Evolutionary conservation across 1,284 basidiomycete genomes (phyloP).

Genomic region (Marasmius fiardii): DNA sequence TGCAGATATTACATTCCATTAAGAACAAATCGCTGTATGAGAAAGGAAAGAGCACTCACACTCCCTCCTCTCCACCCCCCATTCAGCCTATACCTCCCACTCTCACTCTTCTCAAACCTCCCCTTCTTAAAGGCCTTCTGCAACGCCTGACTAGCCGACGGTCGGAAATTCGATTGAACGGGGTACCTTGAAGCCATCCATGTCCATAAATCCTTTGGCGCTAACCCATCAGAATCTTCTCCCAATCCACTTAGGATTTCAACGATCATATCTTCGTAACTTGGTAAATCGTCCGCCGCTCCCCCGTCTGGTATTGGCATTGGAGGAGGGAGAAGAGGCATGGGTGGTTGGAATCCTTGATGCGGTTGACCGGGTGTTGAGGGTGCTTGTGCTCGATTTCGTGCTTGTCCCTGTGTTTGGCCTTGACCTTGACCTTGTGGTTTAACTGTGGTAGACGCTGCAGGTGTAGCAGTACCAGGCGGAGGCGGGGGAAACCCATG

Average conservation of each 20-base stretch:
- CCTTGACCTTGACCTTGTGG: too few relatives aligned
- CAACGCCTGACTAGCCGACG: slow-evolving; percentile 78
- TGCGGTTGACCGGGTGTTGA: too few relatives aligned
- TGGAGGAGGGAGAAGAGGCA: slow-evolving; percentile 19
- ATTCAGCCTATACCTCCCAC: slow-evolving; percentile 71
- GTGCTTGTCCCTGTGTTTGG: too few relatives aligned
- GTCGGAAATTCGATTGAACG: slow-evolving; percentile 81
- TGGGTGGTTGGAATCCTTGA: slow-evolving; percentile 20
- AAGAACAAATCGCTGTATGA: background rate
- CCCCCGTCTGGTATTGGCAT: slow-evolving; percentile 27
- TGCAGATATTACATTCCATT: slow-evolving; percentile 6
- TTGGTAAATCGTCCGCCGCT: slow-evolving; percentile 64
- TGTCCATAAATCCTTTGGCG: slow-evolving; percentile 74
- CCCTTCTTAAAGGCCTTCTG: slow-evolving; percentile 80
- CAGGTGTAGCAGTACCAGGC: too few relatives aligned
- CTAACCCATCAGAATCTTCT: slow-evolving; percentile 64
- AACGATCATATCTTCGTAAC: slow-evolving; percentile 85
- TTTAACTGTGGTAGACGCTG: slow-evolving; percentile 26
- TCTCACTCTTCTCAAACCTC: slow-evolving; percentile 64
- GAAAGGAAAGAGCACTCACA: slow-evolving; percentile 40
- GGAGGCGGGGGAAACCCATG: slow-evolving; percentile 20
- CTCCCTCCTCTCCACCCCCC: slow-evolving; percentile 75
- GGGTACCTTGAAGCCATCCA: slow-evolving; percentile 80
- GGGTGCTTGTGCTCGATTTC: too few relatives aligned
- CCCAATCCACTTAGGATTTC: slow-evolving; percentile 62